Percentiles rank a stretch among this genome's conserved stretches.
These are phyloP conservation scores for Cryptosporidium andersoni DNA, from an alignment of 169 alveolate species.

Conservation along the genomic window DNA sequence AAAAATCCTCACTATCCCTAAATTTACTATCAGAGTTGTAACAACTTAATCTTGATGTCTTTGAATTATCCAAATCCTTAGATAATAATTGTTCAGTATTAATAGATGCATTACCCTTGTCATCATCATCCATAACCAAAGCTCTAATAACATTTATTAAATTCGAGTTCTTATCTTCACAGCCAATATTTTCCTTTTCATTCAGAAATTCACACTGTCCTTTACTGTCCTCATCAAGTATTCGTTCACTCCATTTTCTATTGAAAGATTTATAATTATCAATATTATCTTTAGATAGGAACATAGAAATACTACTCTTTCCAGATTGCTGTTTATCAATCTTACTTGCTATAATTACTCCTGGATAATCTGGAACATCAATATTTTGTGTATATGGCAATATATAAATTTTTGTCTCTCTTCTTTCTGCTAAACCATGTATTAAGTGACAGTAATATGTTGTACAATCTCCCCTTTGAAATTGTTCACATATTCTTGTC, in stretches of 20 bases:
- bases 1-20: neutral
- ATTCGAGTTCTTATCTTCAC: neutral
- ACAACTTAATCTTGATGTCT: neutral
- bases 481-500: conserved; percentile 84
- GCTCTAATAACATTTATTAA: conserved; percentile 65
- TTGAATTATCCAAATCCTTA: no score
- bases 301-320: neutral
- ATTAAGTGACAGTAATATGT: conserved; percentile 87
- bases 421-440: conserved; percentile 84
- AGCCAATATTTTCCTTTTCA: conserved; percentile 10
- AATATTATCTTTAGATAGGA: neutral
- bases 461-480: conserved; percentile 83
- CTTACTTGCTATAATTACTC: conserved; percentile 39
- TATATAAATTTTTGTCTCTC: conserved; percentile 78
- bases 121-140: conserved; percentile 37
- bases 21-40: neutral
- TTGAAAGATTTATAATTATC: neutral
- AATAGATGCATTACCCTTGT: neutral
- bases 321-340: conserved; percentile 13
- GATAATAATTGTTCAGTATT: no score
- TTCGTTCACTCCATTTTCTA: conserved; percentile 40
- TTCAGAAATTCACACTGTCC: neutral
- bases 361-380: conserved; percentile 59
- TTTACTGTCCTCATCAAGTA: neutral
- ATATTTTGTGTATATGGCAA: conserved; percentile 81